Conservation (phyloP, 176 grass and related monocot genomes). For the Bolboschoenus planiculmis region DNA sequence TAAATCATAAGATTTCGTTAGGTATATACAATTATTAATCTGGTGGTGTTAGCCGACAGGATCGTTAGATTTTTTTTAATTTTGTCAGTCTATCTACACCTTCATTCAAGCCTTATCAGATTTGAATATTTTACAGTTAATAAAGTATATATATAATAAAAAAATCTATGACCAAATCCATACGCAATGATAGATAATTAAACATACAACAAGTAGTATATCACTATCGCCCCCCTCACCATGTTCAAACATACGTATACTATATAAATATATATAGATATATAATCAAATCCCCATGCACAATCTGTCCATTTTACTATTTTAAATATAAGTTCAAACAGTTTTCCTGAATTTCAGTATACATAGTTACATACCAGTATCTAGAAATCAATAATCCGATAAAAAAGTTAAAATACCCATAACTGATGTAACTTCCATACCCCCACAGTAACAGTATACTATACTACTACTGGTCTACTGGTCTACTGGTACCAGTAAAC, state of each 20-base stretch:
- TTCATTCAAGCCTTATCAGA: neutral
- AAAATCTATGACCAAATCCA: neutral
- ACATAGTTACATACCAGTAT: neutral
- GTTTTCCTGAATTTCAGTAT: neutral
- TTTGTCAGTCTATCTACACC: neutral
- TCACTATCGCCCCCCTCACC: neutral
- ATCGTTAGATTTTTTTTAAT: neutral
- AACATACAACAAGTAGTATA: neutral
- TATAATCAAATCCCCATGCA: neutral
- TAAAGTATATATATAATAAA: neutral
- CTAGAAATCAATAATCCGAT: neutral
- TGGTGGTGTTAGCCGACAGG: neutral
- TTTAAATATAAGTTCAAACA: neutral
- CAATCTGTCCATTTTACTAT: slow-evolving; percentile 16
- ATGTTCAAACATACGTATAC: neutral
- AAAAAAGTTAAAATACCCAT: neutral
- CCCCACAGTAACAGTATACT: neutral
- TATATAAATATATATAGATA: neutral
- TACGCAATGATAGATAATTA: neutral
- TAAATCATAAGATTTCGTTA: neutral
- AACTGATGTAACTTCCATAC: neutral
- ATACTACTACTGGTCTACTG: no score
- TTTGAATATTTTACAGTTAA: neutral
- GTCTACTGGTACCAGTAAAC: neutral
- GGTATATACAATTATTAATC: neutral